These are phyloP conservation scores for Candida pseudoviswanathii DNA, from an alignment of 1,139 yeast genomes.

Conservation along the genomic window DNA sequence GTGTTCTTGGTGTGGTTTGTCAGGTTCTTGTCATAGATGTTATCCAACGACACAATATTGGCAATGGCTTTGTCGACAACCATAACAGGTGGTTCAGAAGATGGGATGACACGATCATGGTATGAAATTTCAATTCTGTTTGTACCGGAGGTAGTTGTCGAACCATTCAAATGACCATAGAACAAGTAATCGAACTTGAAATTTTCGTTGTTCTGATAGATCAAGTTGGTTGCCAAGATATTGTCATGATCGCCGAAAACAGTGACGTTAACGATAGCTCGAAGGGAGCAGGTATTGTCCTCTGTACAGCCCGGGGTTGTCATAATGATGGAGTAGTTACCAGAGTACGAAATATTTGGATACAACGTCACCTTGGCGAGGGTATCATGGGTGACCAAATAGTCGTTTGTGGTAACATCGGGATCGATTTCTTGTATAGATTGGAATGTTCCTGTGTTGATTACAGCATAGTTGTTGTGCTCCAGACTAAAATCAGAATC, in stretches of 20 bases:
- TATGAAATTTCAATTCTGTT: slow-evolving; percentile 55
- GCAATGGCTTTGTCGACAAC: slow-evolving; percentile 77
- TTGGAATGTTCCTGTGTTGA: slow-evolving; percentile 35
- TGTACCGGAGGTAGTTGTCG: slow-evolving; percentile 37
- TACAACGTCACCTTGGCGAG: slow-evolving; percentile 56
- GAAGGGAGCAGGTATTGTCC: slow-evolving; percentile 66
- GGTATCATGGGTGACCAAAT: slow-evolving; percentile 33
- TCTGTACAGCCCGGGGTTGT: slow-evolving; percentile 85
- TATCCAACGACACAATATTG: slow-evolving; percentile 54
- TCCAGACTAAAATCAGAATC: slow-evolving; percentile 30
- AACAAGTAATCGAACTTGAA: slow-evolving; percentile 80
- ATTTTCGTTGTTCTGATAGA: slow-evolving; percentile 79
- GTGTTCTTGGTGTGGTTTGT: slow-evolving; percentile 30
- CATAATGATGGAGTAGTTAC: slow-evolving; percentile 70
- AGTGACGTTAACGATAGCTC: slow-evolving; percentile 82
- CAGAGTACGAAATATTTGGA: slow-evolving; percentile 74
- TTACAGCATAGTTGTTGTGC: slow-evolving; percentile 34
- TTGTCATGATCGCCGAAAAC: slow-evolving; percentile 53
- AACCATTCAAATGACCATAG: slow-evolving; percentile 65
- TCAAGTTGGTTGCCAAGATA: slow-evolving; percentile 38
- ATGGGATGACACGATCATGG: slow-evolving; percentile 31
- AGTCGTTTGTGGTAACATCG: slow-evolving; percentile 25
- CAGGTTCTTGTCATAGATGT: slow-evolving; percentile 31
- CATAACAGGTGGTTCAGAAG: slow-evolving; percentile 41
- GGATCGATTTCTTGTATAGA: slow-evolving; percentile 27